Evolutionary conservation across 2,329 filamentous ascomycete species (phyloP), one percentile per base, ranked within the genome.

Genomic region (Mariannaea sp.): DNA sequence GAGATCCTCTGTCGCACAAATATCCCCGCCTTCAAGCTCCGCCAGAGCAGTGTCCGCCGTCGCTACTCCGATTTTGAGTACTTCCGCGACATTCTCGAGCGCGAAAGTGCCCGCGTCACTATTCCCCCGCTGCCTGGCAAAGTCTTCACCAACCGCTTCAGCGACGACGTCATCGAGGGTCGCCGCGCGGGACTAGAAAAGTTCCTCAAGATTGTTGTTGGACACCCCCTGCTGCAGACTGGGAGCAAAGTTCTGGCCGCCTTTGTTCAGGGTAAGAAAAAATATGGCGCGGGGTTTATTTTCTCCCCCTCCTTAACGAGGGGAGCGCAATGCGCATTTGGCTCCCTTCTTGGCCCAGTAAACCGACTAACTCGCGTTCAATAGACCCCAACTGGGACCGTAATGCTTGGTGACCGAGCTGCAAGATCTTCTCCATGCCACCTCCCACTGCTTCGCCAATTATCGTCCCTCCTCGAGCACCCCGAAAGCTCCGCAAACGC

Each of bases 31-130:
- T 99, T 99, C 83, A 97, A 97, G 79, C 86, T 97, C 66, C 91
- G 92, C 63, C 84, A 89, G 71, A 92, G 87, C 60, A 85, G 86
- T 64, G 94, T 99, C 58, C 91, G 92, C 64, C 87, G 94, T 58
- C 90, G 94, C 46, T 99, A 99, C 80, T 94, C 89, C 52, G 94
- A 99, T 75, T 99, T 99, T 73, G 94, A 99, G 77, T 93, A 96
- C 77, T 99, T 99, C 75, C 90, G 94, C 70, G 94, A 99, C 74
- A 96, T 97, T 60, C 84, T 99, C 56, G 94, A 99, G 83, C 87
- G 94, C 65, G 94, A 99, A 77, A 90, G 85, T 66, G 92, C 92
- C 53, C 85, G 93, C 61, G 94, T 99, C 53, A 96, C 92, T 17
- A 99, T 99, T 68, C 94, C 94, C 1, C 93, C 94, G 5, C 78